These are phyloP conservation scores for Phytophthora citricola DNA, from an alignment of 352 stramenopile genomes.

Conservation along the genomic window DNA sequence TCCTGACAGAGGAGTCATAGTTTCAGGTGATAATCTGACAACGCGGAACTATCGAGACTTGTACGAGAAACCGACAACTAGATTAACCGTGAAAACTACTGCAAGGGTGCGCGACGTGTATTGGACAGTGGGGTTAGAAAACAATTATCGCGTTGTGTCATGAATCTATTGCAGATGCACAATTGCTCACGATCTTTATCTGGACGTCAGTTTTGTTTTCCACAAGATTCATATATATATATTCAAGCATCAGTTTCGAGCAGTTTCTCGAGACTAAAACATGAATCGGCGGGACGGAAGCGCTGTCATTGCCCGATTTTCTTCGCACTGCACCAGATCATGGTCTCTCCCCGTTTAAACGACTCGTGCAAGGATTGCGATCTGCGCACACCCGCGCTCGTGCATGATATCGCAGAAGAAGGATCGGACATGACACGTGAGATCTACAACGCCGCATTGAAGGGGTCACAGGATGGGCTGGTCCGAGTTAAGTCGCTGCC, in stretches of 20 bases:
- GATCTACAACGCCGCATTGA: conserved; percentile 57
- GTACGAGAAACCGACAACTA: too few relatives aligned
- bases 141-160: too few relatives aligned
- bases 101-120: too few relatives aligned
- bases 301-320: conserved; percentile 6
- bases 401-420: conserved; percentile 56
- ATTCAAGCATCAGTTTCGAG: too few relatives aligned
- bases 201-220: conserved; percentile 4
- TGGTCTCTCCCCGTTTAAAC: conserved; percentile 20
- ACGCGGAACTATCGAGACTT: too few relatives aligned
- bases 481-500: conserved; percentile 49
- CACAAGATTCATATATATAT: too few relatives aligned
- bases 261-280: background rate
- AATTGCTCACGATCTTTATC: too few relatives aligned
- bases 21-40: too few relatives aligned
- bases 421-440: conserved; percentile 65
- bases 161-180: too few relatives aligned
- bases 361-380: conserved; percentile 19
- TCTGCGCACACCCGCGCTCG: conserved; percentile 30
- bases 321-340: conserved; percentile 1
- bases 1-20: too few relatives aligned
- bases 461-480: conserved; percentile 33
- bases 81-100: too few relatives aligned
- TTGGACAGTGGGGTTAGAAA: too few relatives aligned
- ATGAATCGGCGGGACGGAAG: background rate